Percentiles rank a stretch among this genome's conserved stretches.
These are phyloP conservation scores for Floccularia luteovirens DNA, from an alignment of 768 basidiomycete genomes.

Conservation along the genomic window DNA sequence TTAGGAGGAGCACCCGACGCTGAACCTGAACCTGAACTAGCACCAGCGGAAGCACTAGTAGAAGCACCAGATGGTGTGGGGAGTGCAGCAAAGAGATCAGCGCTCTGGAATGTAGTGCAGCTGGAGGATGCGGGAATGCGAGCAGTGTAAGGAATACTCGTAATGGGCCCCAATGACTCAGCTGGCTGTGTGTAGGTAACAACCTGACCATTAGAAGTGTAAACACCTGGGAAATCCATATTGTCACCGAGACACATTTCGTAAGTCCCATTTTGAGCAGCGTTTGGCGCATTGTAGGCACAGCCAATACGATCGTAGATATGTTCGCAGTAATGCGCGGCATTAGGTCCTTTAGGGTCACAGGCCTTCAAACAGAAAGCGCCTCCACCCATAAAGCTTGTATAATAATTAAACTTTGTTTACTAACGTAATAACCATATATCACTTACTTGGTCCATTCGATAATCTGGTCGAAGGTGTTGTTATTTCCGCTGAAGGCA, in stretches of 20 bases:
- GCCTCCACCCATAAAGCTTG: constrained; percentile 22
- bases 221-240: constrained; percentile 51
- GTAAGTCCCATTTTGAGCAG: constrained; percentile 49
- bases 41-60: background rate
- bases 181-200: constrained; percentile 38
- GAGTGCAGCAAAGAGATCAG: constrained; percentile 17
- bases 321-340: constrained; percentile 57
- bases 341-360: constrained; percentile 42
- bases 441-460: constrained; percentile 54
- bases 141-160: constrained; percentile 31
- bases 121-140: constrained; percentile 29
- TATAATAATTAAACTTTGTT: constrained; percentile 3
- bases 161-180: constrained; percentile 32
- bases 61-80: constrained; percentile 9
- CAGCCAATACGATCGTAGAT: constrained; percentile 71
- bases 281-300: constrained; percentile 60
- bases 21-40: background rate
- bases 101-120: constrained; percentile 21
- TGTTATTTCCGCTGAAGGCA: constrained; percentile 31
- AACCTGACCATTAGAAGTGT: constrained; percentile 27
- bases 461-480: constrained; percentile 38
- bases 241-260: constrained; percentile 56
- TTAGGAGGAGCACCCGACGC: background rate
- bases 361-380: constrained; percentile 66
- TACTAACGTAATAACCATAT: background rate